Percentiles rank a stretch among this genome's conserved stretches.
phyloP scores from a whole-genome alignment of 1,139 yeast genomes.

The Meyerozyma guilliermondii region DNA sequence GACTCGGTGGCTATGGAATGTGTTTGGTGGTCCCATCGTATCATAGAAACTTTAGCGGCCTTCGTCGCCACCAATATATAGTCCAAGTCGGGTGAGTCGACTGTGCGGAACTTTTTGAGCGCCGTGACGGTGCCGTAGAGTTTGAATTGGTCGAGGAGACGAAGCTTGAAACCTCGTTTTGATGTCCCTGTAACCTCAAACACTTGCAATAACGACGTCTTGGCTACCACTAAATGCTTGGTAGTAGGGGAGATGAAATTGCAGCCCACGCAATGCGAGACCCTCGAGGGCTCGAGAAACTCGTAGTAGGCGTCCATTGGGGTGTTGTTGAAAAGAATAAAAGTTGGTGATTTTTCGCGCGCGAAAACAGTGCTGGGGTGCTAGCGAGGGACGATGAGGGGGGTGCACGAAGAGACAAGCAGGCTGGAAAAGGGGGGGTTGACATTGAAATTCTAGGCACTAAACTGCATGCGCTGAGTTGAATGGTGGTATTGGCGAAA shows the following conservation, averaged over 20 bases:
- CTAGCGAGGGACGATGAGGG: not conserved
- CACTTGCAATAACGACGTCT: constrained; percentile 68
- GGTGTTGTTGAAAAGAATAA: not conserved
- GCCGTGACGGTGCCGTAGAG: constrained; percentile 68
- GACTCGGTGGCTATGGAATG: constrained; percentile 65
- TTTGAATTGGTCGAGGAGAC: constrained; percentile 60
- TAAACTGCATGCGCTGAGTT: not conserved
- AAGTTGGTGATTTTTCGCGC: not conserved
- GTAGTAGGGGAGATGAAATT: constrained; percentile 49
- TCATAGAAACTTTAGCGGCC: constrained; percentile 70
- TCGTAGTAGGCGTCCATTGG: constrained; percentile 81
- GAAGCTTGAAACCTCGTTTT: constrained; percentile 27
- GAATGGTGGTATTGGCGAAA: not conserved
- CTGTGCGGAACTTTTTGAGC: constrained; percentile 48
- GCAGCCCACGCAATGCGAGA: constrained; percentile 58
- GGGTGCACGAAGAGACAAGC: not conserved
- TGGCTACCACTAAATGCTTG: constrained; percentile 62
- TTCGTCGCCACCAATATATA: constrained; percentile 65
- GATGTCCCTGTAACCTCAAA: constrained; percentile 35
- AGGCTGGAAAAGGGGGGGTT: not conserved
- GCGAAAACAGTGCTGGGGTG: not conserved
- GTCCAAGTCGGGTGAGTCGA: constrained; percentile 48
- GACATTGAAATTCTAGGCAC: not conserved
- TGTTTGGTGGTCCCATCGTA: constrained; percentile 60
- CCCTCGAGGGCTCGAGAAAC: constrained; percentile 74